phyloP scores from a whole-genome alignment of 2,329 filamentous ascomycete species.

The Trichoderma hamatum region DNA sequence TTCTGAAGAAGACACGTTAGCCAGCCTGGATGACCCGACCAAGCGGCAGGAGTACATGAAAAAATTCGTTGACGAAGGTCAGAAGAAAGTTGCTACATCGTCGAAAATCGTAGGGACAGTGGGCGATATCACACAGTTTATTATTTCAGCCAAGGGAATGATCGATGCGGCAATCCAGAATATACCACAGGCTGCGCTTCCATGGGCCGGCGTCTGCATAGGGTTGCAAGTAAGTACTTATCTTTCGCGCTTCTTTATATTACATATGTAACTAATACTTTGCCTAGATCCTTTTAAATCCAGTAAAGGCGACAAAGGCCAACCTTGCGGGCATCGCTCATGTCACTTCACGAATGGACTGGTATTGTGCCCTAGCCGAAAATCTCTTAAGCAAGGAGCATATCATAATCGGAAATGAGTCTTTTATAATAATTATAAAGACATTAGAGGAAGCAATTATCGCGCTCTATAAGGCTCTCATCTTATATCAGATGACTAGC shows the following conservation, averaged over 20 bases:
- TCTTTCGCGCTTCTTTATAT: too few species aligned
- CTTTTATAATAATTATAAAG: too few species aligned
- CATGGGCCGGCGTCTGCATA: conserved; percentile 43
- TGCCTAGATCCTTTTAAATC: conserved; percentile 42
- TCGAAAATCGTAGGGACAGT: too few species aligned
- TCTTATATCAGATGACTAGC: conserved; percentile 48
- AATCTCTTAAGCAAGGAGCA: conserved; percentile 35
- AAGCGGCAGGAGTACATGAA: too few species aligned
- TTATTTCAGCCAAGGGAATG: neutral
- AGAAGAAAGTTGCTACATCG: too few species aligned
- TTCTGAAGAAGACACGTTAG: too few species aligned
- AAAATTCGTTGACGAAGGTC: too few species aligned
- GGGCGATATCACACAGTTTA: neutral
- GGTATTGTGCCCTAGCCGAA: conserved; percentile 40
- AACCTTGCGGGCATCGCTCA: conserved; percentile 40
- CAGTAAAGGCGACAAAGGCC: conserved; percentile 32
- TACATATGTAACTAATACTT: too few species aligned
- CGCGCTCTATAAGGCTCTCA: conserved; percentile 45
- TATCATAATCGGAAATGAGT: too few species aligned
- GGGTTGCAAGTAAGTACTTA: conserved; percentile 40
- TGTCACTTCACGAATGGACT: conserved; percentile 42
- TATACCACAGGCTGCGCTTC: conserved; percentile 41
- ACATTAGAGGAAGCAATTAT: conserved; percentile 41
- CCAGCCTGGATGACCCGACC: too few species aligned
- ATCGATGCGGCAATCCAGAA: conserved; percentile 32